Base-by-base conservation (phyloP, 2,329 filamentous ascomycete genomes). In the Grosmannia huntii region DNA sequence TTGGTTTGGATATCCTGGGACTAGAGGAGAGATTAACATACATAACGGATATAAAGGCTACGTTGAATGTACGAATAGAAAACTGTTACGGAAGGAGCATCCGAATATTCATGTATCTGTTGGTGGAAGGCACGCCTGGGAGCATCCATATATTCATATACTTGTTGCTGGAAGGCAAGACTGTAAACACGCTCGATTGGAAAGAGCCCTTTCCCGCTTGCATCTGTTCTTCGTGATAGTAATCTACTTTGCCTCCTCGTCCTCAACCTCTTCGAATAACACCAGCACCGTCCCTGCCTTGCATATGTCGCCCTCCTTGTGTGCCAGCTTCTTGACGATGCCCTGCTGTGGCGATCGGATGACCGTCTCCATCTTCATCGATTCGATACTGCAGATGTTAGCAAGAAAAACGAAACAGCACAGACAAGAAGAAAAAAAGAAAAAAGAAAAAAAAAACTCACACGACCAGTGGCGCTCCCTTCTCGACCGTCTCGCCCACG, bases 361-460 rank as follows among this genome's bases (percentile, higher is more conserved):
- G 1, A 90, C 85, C 1, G 87, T 91, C 69, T 91, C 87, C 87
- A 91, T 91, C 76, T 91, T 91, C 87, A 91, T 91, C 60, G 87
- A 90, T 72, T 91, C 87, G 66, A 91, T 90, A 1, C 82, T 84
- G 31, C 71, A 61, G 72, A 68, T 16, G 48, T 41, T 3, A 41
- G 33, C 21, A 60, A 72, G 71, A 5, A 5, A 53, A 31, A 49
- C 12, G 33, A 23, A 21, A 38, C 0, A 31, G 10, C 7, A 23
- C 4, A 12, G 25, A 21, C n/a, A 61, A 72, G 72, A 5, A 5
- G 50, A 33, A 49, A 19, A 36, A 28, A 21, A 44, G 46, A 23
- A 31, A 16, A 6, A 2, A 14, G 25, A 36, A 19, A 52, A 33
- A 46, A 3, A 48, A 5, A n/a, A 76, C 82, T 78, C 70, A 85